phyloP scores from a whole-genome alignment of 345 rosid species.

The Microcos paniculata region DNA sequence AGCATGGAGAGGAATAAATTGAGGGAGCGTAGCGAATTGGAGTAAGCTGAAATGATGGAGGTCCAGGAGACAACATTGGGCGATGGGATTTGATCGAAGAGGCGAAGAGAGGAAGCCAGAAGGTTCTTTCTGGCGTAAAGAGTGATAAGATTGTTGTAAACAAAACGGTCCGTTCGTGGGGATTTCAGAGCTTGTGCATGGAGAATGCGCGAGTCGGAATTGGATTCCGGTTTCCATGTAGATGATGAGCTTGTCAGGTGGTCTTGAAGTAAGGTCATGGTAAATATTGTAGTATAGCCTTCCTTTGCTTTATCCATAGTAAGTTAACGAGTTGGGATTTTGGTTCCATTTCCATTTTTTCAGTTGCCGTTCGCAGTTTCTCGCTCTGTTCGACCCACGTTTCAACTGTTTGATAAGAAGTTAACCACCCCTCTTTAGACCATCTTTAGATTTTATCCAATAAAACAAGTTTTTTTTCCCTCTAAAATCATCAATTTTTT shows the following conservation, averaged over 20 bases:
- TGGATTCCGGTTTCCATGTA: background rate
- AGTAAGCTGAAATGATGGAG: conserved; percentile 40
- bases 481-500: no score
- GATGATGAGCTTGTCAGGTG: background rate
- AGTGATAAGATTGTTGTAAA: conserved; percentile 37
- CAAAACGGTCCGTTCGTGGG: conserved; percentile 17
- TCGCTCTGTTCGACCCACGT: no score
- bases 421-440: no score
- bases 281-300: background rate
- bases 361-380: no score
- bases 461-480: no score
- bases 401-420: no score
- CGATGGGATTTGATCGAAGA: conserved; percentile 40
- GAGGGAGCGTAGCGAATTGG: conserved; percentile 34
- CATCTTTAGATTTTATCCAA: no score
- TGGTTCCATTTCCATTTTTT: background rate
- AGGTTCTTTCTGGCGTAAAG: conserved; percentile 38
- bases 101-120: conserved; percentile 25
- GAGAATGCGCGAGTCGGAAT: conserved; percentile 37
- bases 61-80: conserved; percentile 57
- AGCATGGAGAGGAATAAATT: conserved; percentile 48
- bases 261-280: background rate
- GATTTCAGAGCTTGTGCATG: conserved; percentile 39
- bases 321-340: background rate
- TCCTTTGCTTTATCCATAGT: no score